phyloP scores from a whole-genome alignment of 2,329 filamentous ascomycete species.

The Amesomyces nigricolor region DNA sequence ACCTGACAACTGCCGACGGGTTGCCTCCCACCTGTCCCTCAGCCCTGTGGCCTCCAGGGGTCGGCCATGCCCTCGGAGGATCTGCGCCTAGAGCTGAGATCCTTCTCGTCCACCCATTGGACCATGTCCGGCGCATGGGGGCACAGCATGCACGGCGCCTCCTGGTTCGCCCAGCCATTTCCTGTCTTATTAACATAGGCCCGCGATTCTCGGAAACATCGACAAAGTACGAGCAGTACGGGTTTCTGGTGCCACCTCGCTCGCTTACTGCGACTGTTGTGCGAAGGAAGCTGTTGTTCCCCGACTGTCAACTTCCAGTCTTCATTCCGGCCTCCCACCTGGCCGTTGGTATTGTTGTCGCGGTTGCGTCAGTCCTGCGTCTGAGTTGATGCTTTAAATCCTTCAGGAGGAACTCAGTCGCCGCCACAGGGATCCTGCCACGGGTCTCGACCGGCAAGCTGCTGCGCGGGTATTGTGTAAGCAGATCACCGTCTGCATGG shows the following conservation, averaged over 20 bases:
- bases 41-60: neutral
- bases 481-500: slow-evolving; percentile 1
- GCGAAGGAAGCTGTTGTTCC: no score
- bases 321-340: neutral
- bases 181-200: neutral
- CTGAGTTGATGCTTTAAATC: no score
- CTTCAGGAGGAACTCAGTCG: neutral
- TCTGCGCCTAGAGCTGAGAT: neutral
- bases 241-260: neutral
- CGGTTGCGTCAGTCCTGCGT: neutral
- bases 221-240: neutral
- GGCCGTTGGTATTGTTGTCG: neutral
- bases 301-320: no score
- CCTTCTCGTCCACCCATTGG: slow-evolving; percentile 1
- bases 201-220: neutral
- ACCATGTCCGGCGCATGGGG: neutral
- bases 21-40: neutral
- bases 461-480: neutral
- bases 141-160: neutral
- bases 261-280: neutral
- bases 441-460: neutral
- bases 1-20: neutral
- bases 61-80: slow-evolving; percentile 3
- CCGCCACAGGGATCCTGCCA: slow-evolving; percentile 7
- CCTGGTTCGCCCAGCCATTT: slow-evolving; percentile 1